Base-by-base conservation (phyloP, 768 basidiomycete genomes). In the Leccinellum luteum region DNA sequence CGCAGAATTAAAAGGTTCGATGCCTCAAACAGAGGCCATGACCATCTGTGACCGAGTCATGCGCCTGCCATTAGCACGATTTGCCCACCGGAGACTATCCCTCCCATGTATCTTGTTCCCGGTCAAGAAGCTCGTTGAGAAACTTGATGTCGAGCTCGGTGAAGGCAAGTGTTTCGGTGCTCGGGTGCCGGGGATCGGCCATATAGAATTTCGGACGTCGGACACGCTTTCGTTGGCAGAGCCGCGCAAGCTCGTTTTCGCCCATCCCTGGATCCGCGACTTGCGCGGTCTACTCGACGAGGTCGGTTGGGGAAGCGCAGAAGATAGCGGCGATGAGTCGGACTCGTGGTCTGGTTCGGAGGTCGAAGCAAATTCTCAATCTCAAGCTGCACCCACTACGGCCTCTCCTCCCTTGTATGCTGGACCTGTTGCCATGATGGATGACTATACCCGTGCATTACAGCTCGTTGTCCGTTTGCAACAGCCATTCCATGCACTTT, bases 251-350 rank as follows among this genome's bases (percentile, higher is more conserved):
- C 23, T 57, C 10, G 15, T 59, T 48, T 23, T 64, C 15, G 49
- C 55, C 14, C 47, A 57, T 43, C 63, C 62, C 1, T 64, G 63
- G 63, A 31, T 64, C 34, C 51, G 62, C 14, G 51, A 54, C n/a
- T 28, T 64, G 4, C 27, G 25, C 1, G 57, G 32, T 12, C 51
- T 38, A 4, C 50, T 45, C 2, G 58, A 56, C 3, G 30, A 35
- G 17, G 17, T 4, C 14, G 32, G 32, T 15, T 27, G 31, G 57
- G 31, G 30, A n/a, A n/a, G 25, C 12, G 4, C 19, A 5, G 10
- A 4, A 0, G 52, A 51, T 17, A 27, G 23, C 2, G 41, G 28
- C 1, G 35, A 48, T 9, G 41, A 31, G 9, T 28, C 47, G 1
- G 47, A 41, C 19, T n/a, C 1, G 3, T 28, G n/a, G 0, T 38